A percentile compares a stretch with the other conserved stretches of the same genome.
phyloP scores from a whole-genome alignment of 192 early-diverging fungal genomes.

The Umbelopsis sp. region DNA sequence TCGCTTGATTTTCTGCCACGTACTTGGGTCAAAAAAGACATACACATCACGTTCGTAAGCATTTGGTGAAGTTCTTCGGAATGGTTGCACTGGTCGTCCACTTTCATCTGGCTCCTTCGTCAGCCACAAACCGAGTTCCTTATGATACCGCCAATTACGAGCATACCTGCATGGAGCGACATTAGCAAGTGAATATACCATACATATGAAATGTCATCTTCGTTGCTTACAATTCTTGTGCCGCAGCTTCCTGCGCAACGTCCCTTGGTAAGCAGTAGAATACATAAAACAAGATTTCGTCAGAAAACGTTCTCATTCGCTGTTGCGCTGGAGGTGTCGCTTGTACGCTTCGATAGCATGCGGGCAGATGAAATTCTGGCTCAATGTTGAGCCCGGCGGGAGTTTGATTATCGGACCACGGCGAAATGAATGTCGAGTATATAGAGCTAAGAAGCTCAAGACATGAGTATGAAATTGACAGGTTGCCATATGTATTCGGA shows the following conservation, averaged over 20 bases:
- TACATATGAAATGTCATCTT: neutral
- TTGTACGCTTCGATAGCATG: constrained; percentile 79
- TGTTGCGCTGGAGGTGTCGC: constrained; percentile 70
- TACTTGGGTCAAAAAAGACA: constrained; percentile 90
- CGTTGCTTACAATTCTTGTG: constrained; percentile 80
- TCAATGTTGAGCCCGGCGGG: constrained; percentile 67
- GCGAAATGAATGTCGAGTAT: constrained; percentile 87
- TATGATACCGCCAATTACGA: constrained; percentile 97
- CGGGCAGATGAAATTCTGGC: constrained; percentile 83
- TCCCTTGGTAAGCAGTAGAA: constrained; percentile 98
- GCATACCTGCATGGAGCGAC: constrained; percentile 51
- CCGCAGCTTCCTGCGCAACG: constrained; percentile 87
- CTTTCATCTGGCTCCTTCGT: constrained; percentile 71
- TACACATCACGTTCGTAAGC: constrained; percentile 84
- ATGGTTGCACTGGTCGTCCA: constrained; percentile 57
- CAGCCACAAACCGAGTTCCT: constrained; percentile 91
- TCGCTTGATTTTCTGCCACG: constrained; percentile 89
- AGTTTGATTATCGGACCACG: constrained; percentile 80
- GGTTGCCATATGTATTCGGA: neutral
- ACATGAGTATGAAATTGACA: neutral
- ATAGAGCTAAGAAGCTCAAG: constrained; percentile 46
- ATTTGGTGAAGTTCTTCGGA: constrained; percentile 44
- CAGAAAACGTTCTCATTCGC: constrained; percentile 73
- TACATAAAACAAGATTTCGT: constrained; percentile 97
- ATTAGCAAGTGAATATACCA: neutral